Evolutionary conservation across 768 basidiomycete species (phyloP).

Genomic region (Galerina marginata): DNA sequence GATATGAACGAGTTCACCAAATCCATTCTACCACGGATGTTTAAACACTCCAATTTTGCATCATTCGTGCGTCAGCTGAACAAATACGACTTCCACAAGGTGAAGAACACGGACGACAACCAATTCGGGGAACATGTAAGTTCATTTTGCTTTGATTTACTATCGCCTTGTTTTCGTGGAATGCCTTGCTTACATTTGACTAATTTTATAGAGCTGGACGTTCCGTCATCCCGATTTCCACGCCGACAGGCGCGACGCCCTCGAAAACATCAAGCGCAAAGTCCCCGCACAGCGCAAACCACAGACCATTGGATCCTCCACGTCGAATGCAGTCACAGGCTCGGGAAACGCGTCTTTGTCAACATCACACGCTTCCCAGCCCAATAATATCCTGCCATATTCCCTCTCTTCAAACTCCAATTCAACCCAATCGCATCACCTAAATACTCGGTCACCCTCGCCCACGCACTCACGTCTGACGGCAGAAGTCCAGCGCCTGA

Average conservation of each 20-base stretch:
- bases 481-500: conserved; percentile 33
- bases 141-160: conserved; percentile 12
- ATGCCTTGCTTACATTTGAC: neutral
- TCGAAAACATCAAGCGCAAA: conserved; percentile 67
- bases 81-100: conserved; percentile 98
- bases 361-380: neutral
- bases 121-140: conserved; percentile 68
- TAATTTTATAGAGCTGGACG: conserved; percentile 50
- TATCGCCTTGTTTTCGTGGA: neutral
- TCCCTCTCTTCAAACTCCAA: neutral
- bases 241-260: conserved; percentile 55
- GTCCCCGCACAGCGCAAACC: conserved; percentile 53
- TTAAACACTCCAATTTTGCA: conserved; percentile 96
- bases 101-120: conserved; percentile 86
- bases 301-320: conserved; percentile 1
- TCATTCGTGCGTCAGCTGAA: conserved; percentile 92
- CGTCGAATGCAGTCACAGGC: neutral
- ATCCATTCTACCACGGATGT: conserved; percentile 86
- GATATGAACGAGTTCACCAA: conserved; percentile 98
- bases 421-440: neutral
- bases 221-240: conserved; percentile 67
- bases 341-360: neutral
- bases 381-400: conserved; percentile 1
- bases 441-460: conserved; percentile 7
- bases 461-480: conserved; percentile 17